A percentile compares a stretch with the other conserved stretches of the same genome.
These are phyloP conservation scores for Epichloe aotearoae DNA, from an alignment of 2,329 filamentous ascomycete species.

Conservation along the genomic window DNA sequence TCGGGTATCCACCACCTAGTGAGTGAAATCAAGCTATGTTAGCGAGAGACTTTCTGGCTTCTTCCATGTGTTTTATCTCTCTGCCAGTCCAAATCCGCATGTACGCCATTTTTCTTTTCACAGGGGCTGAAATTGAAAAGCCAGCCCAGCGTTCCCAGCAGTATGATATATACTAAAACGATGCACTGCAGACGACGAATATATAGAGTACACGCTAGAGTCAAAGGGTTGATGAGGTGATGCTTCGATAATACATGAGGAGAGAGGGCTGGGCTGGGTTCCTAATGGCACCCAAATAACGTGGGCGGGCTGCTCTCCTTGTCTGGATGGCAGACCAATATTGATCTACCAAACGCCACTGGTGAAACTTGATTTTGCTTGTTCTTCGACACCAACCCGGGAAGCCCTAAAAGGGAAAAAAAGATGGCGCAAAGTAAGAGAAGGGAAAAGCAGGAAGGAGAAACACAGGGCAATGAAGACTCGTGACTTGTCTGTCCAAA, in stretches of 20 bases:
- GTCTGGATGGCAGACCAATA: not conserved
- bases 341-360: not conserved
- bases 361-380: not conserved
- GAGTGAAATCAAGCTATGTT: slow-evolving; percentile 13
- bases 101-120: not conserved
- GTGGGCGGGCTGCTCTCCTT: not conserved
- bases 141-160: not conserved
- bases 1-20: slow-evolving; percentile 65
- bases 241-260: not conserved
- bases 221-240: not conserved
- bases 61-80: not conserved
- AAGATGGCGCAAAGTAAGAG: not conserved
- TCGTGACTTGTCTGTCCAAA: not conserved
- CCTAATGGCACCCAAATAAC: no score
- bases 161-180: not conserved
- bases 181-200: not conserved
- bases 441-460: not conserved
- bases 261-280: not conserved
- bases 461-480: not conserved
- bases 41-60: slow-evolving; percentile 7
- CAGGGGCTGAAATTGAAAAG: not conserved
- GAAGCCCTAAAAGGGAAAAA: not conserved
- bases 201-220: not conserved
- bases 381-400: not conserved
- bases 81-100: not conserved